phyloP scores from a whole-genome alignment of 352 stramenopile genomes.

The Globisporangium camurandrum region DNA sequence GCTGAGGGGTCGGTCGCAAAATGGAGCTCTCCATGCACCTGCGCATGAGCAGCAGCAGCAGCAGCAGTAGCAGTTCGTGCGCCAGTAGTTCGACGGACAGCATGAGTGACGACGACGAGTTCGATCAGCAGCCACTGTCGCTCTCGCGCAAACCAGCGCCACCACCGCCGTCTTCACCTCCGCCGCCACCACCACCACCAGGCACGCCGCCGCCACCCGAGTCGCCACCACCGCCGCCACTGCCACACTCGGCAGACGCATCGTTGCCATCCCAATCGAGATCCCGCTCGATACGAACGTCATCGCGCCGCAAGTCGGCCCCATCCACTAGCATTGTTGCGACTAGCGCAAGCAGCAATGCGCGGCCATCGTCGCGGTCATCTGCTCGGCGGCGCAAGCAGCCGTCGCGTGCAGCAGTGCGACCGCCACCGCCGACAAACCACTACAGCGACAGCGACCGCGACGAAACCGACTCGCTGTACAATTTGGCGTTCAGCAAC shows the following conservation, averaged over 20 bases:
- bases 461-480: conserved; percentile 4
- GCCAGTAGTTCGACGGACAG: conserved; percentile 32
- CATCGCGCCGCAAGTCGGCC: conserved; percentile 4
- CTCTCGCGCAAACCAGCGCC: conserved; percentile 20
- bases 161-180: conserved; percentile 20
- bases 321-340: neutral
- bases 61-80: conserved; percentile 19
- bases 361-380: too few species aligned
- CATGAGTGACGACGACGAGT: conserved; percentile 33
- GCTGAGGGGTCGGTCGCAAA: too few species aligned
- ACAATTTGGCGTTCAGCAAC: conserved; percentile 8
- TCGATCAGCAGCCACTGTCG: conserved; percentile 7
- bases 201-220: conserved; percentile 16
- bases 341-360: neutral
- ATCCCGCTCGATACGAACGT: conserved; percentile 12
- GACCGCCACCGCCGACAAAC: neutral
- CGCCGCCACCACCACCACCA: conserved; percentile 20
- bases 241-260: conserved; percentile 1
- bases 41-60: conserved; percentile 21
- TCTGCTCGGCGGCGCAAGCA: conserved; percentile 3
- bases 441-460: conserved; percentile 3
- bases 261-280: conserved; percentile 1
- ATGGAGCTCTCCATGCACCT: conserved; percentile 13
- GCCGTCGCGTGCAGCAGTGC: neutral
- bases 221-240: conserved; percentile 16